Conservation (phyloP, 2,329 filamentous ascomycete species). For the Rosellinia necatrix region DNA sequence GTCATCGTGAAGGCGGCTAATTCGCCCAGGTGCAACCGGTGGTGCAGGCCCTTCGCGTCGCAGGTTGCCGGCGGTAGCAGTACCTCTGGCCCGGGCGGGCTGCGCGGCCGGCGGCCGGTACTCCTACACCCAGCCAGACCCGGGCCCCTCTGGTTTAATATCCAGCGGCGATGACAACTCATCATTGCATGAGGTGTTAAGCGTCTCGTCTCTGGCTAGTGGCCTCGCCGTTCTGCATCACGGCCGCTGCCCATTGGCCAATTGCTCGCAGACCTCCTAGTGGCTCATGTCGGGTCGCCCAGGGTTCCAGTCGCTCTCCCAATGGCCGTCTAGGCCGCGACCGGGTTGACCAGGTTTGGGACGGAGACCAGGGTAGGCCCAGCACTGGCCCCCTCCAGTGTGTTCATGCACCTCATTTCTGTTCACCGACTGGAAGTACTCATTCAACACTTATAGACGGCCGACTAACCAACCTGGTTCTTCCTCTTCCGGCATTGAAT, state of each 20-base stretch:
- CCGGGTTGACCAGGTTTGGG: slow-evolving; percentile 34
- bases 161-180: slow-evolving; percentile 73
- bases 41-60: slow-evolving; percentile 32
- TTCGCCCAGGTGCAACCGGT: slow-evolving; percentile 38
- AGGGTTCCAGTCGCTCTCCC: slow-evolving; percentile 31
- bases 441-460: too few species aligned
- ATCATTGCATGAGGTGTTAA: slow-evolving; percentile 70
- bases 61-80: slow-evolving; percentile 37
- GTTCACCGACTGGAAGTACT: slow-evolving; percentile 48
- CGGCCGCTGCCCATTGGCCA: slow-evolving; percentile 35
- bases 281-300: slow-evolving; percentile 42
- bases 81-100: slow-evolving; percentile 33
- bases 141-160: slow-evolving; percentile 58
- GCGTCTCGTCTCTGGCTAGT: slow-evolving; percentile 50
- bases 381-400: slow-evolving; percentile 40
- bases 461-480: neutral
- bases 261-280: slow-evolving; percentile 36
- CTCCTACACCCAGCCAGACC: slow-evolving; percentile 40
- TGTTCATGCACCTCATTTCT: slow-evolving; percentile 51
- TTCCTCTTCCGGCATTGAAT: neutral
- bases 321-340: slow-evolving; percentile 38
- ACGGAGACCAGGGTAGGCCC: slow-evolving; percentile 36
- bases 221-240: slow-evolving; percentile 44
- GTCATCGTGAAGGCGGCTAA: slow-evolving; percentile 37
- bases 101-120: slow-evolving; percentile 34